Conservation (phyloP, 2,329 filamentous ascomycete species). For the Penicillium sp. region DNA sequence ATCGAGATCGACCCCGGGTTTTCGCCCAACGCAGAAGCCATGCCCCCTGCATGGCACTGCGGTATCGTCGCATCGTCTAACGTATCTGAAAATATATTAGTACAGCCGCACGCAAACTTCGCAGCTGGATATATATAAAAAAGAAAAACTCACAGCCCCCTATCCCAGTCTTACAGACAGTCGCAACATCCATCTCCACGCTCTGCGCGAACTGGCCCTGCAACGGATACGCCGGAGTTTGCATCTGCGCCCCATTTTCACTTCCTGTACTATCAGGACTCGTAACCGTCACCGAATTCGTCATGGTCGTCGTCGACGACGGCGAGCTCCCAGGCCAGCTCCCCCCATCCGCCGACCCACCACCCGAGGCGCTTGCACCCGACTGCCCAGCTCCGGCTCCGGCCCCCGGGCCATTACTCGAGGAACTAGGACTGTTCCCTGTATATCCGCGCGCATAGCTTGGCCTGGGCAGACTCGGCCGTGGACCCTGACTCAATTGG, state of each 20-base stretch:
- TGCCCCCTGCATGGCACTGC: constrained; percentile 2
- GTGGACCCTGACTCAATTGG: constrained; percentile 11
- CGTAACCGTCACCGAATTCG: constrained; percentile 16
- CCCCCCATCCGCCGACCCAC: constrained; percentile 5
- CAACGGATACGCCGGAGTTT: constrained; percentile 3
- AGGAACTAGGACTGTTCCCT: neutral
- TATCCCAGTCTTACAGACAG: constrained; percentile 3
- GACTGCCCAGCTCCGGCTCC: neutral
- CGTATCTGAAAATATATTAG: constrained; percentile 3
- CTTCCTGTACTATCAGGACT: constrained; percentile 25
- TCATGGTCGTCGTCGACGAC: constrained; percentile 19
- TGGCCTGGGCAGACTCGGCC: neutral
- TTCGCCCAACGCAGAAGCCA: constrained; percentile 4
- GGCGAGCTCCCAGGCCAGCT: constrained; percentile 23
- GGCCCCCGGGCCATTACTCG: neutral
- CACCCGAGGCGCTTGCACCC: neutral
- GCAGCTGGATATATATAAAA: too few relatives aligned
- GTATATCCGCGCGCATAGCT: neutral
- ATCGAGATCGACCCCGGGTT: constrained; percentile 5
- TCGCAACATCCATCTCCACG: constrained; percentile 9
- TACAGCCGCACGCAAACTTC: neutral
- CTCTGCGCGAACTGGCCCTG: constrained; percentile 8
- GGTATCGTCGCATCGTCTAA: constrained; percentile 3
- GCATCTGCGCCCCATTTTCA: constrained; percentile 9
- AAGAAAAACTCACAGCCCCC: constrained; percentile 2